Base-by-base conservation (phyloP, 108 stramenopile species). In the Cyclostephanos tholiformis region DNA sequence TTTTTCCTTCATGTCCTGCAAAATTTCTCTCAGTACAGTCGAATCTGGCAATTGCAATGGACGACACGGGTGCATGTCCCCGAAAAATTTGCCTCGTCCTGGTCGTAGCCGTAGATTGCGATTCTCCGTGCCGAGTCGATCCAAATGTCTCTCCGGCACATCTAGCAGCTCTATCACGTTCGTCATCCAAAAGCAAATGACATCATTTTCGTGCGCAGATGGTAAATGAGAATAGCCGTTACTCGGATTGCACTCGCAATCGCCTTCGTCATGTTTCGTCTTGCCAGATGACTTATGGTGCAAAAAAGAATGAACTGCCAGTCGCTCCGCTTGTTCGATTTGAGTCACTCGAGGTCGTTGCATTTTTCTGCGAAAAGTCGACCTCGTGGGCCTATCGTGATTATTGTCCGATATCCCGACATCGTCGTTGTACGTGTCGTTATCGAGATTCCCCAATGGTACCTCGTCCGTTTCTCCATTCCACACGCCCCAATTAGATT, bases 141-240 rank as follows among this genome's bases (percentile, higher is more conserved):
- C 51, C 67, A 67, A 67, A 56, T 61, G 19, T 19, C 63, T 32
- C 13, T 76, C 75, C 0, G 67, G 49, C 19, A 76, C 20, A 76
- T 58, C 57, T 41, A 77, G 25, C 53, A 79, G 64, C 20, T 79
- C 79, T 32, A 79, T 48, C 25, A 79, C 79, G 51, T 73, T 72
- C 6, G 79, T 79, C 79, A 79, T 79, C 65, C 65, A 79, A 29
- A 73, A 72, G 55, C 79, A 79, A 63, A 73, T 64, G 30, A 55
- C 63, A 65, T 73, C 53, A 58, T 73, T 73, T 23, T 73, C 72
- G 11, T 50, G 38, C 19, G 62, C 41, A 8, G 72, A 36, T n/a
- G 72, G 72, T 22, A 73, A 55, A 38, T 65, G 32, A 19, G 69
- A 70, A 27, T 57, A 70, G 53, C 46, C 69, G 29, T 70, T n/a